Conservation (phyloP, 768 basidiomycete genomes). For the Fomitopsis pulvina region DNA sequence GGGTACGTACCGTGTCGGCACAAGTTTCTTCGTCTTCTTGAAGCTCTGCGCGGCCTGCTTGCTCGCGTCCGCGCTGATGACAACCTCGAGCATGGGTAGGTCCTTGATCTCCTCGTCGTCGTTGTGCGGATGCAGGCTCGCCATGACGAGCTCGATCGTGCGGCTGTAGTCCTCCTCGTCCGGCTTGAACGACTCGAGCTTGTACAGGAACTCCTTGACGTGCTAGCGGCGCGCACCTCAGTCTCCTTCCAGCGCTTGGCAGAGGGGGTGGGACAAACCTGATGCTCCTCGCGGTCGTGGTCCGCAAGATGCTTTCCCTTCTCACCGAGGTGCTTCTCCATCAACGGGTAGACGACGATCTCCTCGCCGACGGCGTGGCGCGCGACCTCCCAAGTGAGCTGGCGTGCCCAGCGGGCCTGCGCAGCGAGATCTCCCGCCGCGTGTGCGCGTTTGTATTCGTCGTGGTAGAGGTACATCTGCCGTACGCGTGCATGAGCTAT, state of each 20-base stretch:
- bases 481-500: background rate
- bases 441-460: conserved; percentile 34
- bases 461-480: conserved; percentile 54
- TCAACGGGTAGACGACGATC: conserved; percentile 55
- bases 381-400: conserved; percentile 55
- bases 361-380: conserved; percentile 59
- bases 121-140: conserved; percentile 44
- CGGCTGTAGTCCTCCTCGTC: conserved; percentile 38
- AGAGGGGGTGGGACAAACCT: conserved; percentile 26
- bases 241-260: conserved; percentile 48
- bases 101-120: conserved; percentile 53
- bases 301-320: conserved; percentile 45
- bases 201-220: conserved; percentile 36
- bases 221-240: conserved; percentile 31
- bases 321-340: conserved; percentile 49
- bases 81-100: conserved; percentile 45
- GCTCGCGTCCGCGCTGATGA: conserved; percentile 38
- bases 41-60: conserved; percentile 40
- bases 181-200: conserved; percentile 38
- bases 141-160: conserved; percentile 39
- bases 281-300: conserved; percentile 51
- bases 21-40: conserved; percentile 53
- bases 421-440: conserved; percentile 35
- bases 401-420: conserved; percentile 47
- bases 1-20: conserved; percentile 45